Evolutionary conservation across 805 yeast genomes (phyloP), one percentile per base, ranked within the genome.

Genomic region (Metschnikowia colocasiae): DNA sequence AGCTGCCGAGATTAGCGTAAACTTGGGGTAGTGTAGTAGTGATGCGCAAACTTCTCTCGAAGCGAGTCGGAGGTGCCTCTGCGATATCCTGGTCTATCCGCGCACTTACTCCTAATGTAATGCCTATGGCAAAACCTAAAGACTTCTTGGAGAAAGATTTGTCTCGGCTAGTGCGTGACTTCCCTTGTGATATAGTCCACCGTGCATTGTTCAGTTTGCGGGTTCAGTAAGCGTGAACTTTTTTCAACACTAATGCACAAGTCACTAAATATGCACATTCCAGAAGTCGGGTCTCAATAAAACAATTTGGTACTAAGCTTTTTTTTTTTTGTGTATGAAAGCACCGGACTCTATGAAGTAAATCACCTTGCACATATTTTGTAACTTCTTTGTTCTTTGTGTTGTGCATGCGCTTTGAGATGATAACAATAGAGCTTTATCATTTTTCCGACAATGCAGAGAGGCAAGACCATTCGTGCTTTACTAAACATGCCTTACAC

Each of bases 1-100:
- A 15, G 30, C 13, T n/a, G 15, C 30, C 30, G 40, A 23, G 40
- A 16, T 9, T 15, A 23, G 30, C 34, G 26, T 20, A 27, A 15
- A 39, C n/a, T 39, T 19, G 34, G 34, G 34, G 33, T 29, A 27
- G 15, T 12, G 34, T 18, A 27, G 42, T 18, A 25, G 30, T 36
- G 40, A 39, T 39, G 42, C 34, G 42, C 42, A 39, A 39, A 18
- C 34, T 36, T 36, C 32, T 18, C 32, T 39, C 42, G 42, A 39
- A 29, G 42, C 34, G 34, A 39, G 42, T 39, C 42, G 42, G 22
- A 39, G 15, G 41, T 26, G 19, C 23, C 32, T 26, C 32, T n/a
- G 9, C 12, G 29, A 26, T 12, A 16, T 26, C 25, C 27, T 20
- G 27, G 27, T 22, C 38, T 22, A 38, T 38, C 31, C 41, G 41